Conservation (phyloP, 2,329 filamentous ascomycete genomes). For the Scorias spongiosa region DNA sequence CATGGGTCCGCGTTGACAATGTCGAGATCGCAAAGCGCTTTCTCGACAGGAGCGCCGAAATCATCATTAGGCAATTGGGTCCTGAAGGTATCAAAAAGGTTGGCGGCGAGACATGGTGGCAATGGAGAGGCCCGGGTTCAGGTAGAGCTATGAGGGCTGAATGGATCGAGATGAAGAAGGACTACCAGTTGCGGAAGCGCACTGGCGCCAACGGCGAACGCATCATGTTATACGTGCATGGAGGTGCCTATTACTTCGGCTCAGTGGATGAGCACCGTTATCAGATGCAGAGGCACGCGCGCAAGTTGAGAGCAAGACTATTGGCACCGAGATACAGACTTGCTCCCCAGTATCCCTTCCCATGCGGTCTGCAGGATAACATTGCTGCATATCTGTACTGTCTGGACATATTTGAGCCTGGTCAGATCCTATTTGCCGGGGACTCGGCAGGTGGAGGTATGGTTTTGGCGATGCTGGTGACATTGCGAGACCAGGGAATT, state of each 20-base stretch:
- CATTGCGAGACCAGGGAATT: conserved; percentile 65
- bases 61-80: conserved; percentile 62
- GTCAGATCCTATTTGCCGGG: conserved; percentile 72
- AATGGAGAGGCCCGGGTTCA: conserved; percentile 57
- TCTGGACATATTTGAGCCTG: conserved; percentile 58
- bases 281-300: conserved; percentile 88
- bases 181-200: conserved; percentile 55
- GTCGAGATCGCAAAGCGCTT: conserved; percentile 49
- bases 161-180: conserved; percentile 89
- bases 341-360: conserved; percentile 88
- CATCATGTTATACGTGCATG: conserved; percentile 87
- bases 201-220: conserved; percentile 45
- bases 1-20: conserved; percentile 70
- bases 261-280: conserved; percentile 96
- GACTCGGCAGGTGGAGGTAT: conserved; percentile 92
- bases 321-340: conserved; percentile 77
- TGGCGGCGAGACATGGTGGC: conserved; percentile 78
- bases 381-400: conserved; percentile 77
- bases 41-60: conserved; percentile 48
- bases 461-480: conserved; percentile 64
- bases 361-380: conserved; percentile 81
- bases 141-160: conserved; percentile 53
- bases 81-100: conserved; percentile 56
- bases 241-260: conserved; percentile 89
- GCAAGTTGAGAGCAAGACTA: conserved; percentile 81